Percentiles rank a stretch among this genome's conserved stretches.
phyloP scores from a whole-genome alignment of 2,329 filamentous ascomycete species.

The Sporothrix pallida region DNA sequence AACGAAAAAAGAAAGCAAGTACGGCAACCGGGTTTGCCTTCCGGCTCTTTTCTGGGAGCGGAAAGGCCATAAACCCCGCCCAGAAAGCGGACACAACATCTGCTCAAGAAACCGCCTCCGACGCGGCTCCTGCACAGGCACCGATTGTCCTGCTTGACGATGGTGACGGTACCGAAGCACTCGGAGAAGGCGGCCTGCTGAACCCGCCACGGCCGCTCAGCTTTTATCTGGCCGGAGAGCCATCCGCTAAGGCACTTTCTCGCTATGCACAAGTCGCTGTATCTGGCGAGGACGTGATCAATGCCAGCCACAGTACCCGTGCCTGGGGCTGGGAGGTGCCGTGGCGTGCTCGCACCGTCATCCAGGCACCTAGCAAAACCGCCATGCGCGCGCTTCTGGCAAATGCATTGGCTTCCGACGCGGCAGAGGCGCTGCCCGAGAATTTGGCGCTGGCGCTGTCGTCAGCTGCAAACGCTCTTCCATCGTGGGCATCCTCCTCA shows the following conservation, averaged over 20 bases:
- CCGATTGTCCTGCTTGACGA: conserved; percentile 57
- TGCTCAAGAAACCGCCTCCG: neutral
- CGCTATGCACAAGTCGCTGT: conserved; percentile 57
- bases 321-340: conserved; percentile 66
- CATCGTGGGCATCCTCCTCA: conserved; percentile 33
- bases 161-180: conserved; percentile 45
- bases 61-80: neutral
- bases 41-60: conserved; percentile 36
- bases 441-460: neutral
- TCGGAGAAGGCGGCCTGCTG: conserved; percentile 49
- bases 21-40: conserved; percentile 35
- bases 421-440: neutral
- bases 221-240: conserved; percentile 55
- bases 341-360: conserved; percentile 59
- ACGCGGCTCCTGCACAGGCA: neutral
- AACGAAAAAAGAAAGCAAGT: neutral
- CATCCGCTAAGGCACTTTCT: conserved; percentile 47
- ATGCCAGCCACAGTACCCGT: conserved; percentile 47
- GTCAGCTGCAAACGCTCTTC: conserved; percentile 33
- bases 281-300: conserved; percentile 57
- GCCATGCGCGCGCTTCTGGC: conserved; percentile 35
- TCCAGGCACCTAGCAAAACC: conserved; percentile 45
- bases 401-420: conserved; percentile 30
- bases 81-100: neutral
- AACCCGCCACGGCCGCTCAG: conserved; percentile 51